Evolutionary conservation across 108 stramenopile genomes (phyloP).

Genomic region (Nannochloropsis oceanica): DNA sequence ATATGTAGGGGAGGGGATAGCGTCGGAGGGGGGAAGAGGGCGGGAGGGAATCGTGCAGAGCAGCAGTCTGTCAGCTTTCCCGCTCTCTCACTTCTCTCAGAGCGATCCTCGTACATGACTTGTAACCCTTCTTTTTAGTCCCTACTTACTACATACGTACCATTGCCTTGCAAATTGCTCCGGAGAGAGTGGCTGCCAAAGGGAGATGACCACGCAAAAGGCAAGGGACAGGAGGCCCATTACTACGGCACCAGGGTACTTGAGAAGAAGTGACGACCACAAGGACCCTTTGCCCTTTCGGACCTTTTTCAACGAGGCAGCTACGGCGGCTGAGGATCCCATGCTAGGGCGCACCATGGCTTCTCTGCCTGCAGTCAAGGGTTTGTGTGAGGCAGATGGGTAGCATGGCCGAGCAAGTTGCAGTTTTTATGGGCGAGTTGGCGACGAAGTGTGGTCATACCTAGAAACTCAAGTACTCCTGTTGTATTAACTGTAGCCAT

Average conservation of each 20-base stretch:
- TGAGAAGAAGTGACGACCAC: background rate
- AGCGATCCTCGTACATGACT: too few species aligned
- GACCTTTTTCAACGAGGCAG: background rate
- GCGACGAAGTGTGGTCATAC: too few species aligned
- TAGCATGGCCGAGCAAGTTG: too few species aligned
- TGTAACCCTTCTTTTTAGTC: too few species aligned
- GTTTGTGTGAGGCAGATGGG: too few species aligned
- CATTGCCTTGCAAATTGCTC: background rate
- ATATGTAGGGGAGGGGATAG: background rate
- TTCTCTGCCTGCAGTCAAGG: too few species aligned
- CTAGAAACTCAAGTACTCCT: too few species aligned
- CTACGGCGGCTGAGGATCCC: background rate
- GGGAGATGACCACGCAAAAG: background rate
- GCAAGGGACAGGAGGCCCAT: background rate
- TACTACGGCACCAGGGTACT: background rate
- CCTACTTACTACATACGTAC: background rate
- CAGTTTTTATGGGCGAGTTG: too few species aligned
- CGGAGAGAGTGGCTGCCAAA: background rate
- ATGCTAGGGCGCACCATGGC: too few species aligned
- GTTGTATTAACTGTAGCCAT: too few species aligned
- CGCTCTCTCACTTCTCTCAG: too few species aligned
- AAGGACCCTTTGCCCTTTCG: background rate
- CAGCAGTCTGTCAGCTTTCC: background rate
- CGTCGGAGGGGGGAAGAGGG: background rate
- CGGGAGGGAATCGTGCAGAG: background rate